phyloP scores from a whole-genome alignment of 2,329 filamentous ascomycete genomes.

The Fusarium buharicum region DNA sequence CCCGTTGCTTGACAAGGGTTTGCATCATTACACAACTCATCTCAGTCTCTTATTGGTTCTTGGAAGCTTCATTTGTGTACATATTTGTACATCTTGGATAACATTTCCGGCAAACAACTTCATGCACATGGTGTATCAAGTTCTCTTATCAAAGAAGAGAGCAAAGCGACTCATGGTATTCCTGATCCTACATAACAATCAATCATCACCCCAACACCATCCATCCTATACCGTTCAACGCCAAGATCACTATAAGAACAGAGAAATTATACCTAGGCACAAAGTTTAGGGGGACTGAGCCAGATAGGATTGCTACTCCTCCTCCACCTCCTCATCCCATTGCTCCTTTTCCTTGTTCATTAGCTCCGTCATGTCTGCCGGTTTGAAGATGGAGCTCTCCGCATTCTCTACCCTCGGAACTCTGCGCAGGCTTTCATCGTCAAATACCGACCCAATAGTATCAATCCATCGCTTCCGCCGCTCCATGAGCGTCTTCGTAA shows the following conservation, averaged over 20 bases:
- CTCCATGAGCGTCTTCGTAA: slow-evolving; percentile 93
- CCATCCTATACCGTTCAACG: slow-evolving; percentile 23
- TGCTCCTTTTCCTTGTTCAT: slow-evolving; percentile 81
- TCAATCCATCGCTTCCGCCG: slow-evolving; percentile 88
- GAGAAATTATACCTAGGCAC: not conserved
- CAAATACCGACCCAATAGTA: slow-evolving; percentile 89
- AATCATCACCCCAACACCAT: slow-evolving; percentile 20
- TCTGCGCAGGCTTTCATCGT: slow-evolving; percentile 78
- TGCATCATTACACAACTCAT: slow-evolving; percentile 15
- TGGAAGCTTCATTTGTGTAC: slow-evolving; percentile 6
- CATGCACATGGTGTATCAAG: not conserved
- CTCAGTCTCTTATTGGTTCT: slow-evolving; percentile 14
- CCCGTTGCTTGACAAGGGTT: slow-evolving; percentile 15
- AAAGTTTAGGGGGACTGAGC: slow-evolving; percentile 10
- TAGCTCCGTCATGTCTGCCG: slow-evolving; percentile 75
- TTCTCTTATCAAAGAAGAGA: not conserved
- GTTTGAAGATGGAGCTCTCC: slow-evolving; percentile 76
- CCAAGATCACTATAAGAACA: slow-evolving; percentile 8
- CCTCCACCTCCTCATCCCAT: slow-evolving; percentile 84
- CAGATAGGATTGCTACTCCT: slow-evolving; percentile 56
- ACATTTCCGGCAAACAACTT: too few relatives aligned
- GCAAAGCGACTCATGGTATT: slow-evolving; percentile 22
- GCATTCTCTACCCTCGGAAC: slow-evolving; percentile 76
- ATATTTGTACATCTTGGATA: slow-evolving; percentile 21
- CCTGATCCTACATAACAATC: slow-evolving; percentile 14